These are phyloP conservation scores for Aegilops speltoides DNA, from an alignment of 176 grass and related monocot species.

Conservation along the genomic window DNA sequence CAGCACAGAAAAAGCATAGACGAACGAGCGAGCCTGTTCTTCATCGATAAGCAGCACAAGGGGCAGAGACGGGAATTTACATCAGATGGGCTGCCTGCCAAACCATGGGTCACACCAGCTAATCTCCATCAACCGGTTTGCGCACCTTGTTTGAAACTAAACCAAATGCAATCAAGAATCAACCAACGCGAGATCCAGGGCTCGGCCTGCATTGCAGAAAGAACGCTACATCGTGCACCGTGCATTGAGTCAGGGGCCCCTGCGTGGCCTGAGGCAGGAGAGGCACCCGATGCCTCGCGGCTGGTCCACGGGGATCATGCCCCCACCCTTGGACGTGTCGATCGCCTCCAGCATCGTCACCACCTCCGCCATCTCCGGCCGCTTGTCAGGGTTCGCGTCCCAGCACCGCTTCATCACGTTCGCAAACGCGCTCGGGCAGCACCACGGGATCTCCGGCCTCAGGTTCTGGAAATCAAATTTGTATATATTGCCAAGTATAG, in stretches of 20 bases:
- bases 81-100: no score
- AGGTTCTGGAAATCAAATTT: constrained; percentile 50
- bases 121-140: constrained; percentile 11
- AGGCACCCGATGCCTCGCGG: constrained; percentile 50
- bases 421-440: constrained; percentile 74
- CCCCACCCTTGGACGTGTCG: constrained; percentile 86
- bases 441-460: constrained; percentile 91
- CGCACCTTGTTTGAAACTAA: constrained; percentile 21
- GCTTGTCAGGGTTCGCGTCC: constrained; percentile 78
- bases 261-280: constrained; percentile 51
- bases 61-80: constrained; percentile 33
- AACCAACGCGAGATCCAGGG: constrained; percentile 5
- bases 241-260: constrained; percentile 42
- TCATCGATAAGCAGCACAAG: constrained; percentile 12
- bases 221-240: neutral
- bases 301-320: constrained; percentile 81
- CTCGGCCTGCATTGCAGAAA: constrained; percentile 16
- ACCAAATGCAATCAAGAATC: constrained; percentile 35
- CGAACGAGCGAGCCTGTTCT: neutral
- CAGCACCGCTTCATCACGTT: constrained; percentile 92
- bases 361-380: constrained; percentile 81
- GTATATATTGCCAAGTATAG: no score
- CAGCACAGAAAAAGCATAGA: neutral
- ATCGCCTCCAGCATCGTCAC: constrained; percentile 85
- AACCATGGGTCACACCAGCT: no score